A percentile compares a stretch with the other conserved stretches of the same genome.
Evolutionary conservation across 1,139 yeast species (phyloP).

Genomic region (Suhomyces guaymorum): DNA sequence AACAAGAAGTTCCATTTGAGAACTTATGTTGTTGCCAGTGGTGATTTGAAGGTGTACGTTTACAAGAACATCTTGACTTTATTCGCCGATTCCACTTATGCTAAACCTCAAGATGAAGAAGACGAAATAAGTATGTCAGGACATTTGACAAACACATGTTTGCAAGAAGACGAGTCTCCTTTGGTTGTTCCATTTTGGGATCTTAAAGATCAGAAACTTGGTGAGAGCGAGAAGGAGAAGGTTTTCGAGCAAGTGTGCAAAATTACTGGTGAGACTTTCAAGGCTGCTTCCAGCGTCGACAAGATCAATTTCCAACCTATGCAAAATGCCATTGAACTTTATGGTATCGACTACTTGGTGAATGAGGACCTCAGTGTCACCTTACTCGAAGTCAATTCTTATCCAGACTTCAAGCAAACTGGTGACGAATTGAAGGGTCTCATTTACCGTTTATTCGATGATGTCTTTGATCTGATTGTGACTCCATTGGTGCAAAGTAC

Average conservation of each 20-base stretch:
- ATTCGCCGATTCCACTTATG: conserved; percentile 64
- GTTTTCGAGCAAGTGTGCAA: conserved; percentile 59
- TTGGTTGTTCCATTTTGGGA: conserved; percentile 69
- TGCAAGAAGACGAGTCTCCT: conserved; percentile 57
- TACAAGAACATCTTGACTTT: conserved; percentile 76
- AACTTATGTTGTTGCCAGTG: conserved; percentile 76
- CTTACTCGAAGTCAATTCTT: conserved; percentile 84
- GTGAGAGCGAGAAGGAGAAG: conserved; percentile 29
- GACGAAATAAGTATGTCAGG: conserved; percentile 54
- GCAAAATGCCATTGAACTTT: conserved; percentile 78
- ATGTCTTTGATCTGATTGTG: conserved; percentile 33
- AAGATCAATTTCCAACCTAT: conserved; percentile 88
- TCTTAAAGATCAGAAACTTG: conserved; percentile 44
- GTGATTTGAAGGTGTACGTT: conserved; percentile 75
- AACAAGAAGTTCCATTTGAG: conserved; percentile 85
- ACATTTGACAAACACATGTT: conserved; percentile 91
- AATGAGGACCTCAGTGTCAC: conserved; percentile 54
- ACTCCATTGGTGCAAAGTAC: conserved; percentile 13
- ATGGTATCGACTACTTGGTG: conserved; percentile 85
- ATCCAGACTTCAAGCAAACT: conserved; percentile 96
- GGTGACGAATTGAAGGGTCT: conserved; percentile 70
- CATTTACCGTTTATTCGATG: conserved; percentile 60
- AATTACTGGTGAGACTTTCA: conserved; percentile 70
- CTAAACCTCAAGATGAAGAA: conserved; percentile 32
- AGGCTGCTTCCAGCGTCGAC: conserved; percentile 80